Evolutionary conservation across 768 basidiomycete genomes (phyloP).

Genomic region (Lactarius vividus): DNA sequence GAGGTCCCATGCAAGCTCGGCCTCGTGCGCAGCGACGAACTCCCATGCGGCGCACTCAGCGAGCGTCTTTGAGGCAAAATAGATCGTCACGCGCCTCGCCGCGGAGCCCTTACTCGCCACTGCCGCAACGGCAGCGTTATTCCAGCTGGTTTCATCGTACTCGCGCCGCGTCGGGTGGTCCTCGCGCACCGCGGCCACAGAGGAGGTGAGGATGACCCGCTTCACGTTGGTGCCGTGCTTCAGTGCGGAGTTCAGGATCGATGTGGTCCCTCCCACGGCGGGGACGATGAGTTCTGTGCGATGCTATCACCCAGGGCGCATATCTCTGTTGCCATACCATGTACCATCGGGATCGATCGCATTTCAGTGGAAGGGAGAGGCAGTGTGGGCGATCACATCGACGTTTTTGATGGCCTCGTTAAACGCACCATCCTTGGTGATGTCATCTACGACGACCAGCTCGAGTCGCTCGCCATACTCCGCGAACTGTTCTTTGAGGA

Average conservation of each 20-base stretch:
- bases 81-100: conserved; percentile 42
- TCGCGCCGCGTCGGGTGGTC: conserved; percentile 28
- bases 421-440: conserved; percentile 60
- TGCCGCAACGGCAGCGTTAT: conserved; percentile 44
- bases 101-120: conserved; percentile 50
- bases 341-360: conserved; percentile 41
- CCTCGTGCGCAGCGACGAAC: conserved; percentile 44
- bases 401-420: conserved; percentile 77
- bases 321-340: no score
- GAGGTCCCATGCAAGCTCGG: conserved; percentile 48
- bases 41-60: conserved; percentile 61
- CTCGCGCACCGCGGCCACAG: conserved; percentile 45
- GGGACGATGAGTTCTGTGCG: no score
- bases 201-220: conserved; percentile 63
- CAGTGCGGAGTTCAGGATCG: conserved; percentile 56
- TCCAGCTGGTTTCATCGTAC: conserved; percentile 44
- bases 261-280: conserved; percentile 67
- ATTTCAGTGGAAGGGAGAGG: conserved; percentile 56
- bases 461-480: conserved; percentile 58
- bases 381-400: conserved; percentile 67
- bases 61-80: conserved; percentile 60
- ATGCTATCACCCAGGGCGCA: no score
- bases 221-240: conserved; percentile 55
- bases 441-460: conserved; percentile 68
- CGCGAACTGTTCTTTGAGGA: conserved; percentile 53